Conservation (phyloP, 2,329 filamentous ascomycete species). For the Parafenestella ontariensis region DNA sequence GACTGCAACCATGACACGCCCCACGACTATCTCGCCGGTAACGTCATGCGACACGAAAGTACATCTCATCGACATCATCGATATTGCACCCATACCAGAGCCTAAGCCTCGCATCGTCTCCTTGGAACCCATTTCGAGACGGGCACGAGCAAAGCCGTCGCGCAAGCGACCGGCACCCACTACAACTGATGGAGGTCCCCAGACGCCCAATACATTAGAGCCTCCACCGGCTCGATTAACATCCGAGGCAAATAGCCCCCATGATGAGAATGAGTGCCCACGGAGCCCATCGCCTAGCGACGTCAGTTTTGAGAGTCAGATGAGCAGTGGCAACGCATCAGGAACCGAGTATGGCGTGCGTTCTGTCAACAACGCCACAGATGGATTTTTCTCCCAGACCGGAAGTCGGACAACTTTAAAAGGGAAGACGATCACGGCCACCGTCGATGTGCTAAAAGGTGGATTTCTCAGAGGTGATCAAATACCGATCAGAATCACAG, state of each 20-base stretch:
- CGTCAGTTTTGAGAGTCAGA: conserved; percentile 56
- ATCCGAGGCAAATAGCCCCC: conserved; percentile 26
- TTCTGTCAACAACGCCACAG: conserved; percentile 54
- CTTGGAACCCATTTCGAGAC: conserved; percentile 82
- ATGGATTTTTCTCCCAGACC: conserved; percentile 47
- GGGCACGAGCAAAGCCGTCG: conserved; percentile 65
- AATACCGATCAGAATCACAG: conserved; percentile 77
- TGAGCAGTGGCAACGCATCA: conserved; percentile 64
- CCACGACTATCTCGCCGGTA: conserved; percentile 82
- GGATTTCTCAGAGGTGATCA: conserved; percentile 87
- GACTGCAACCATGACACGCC: conserved; percentile 86
- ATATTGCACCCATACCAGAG: conserved; percentile 76
- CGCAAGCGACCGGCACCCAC: conserved; percentile 30
- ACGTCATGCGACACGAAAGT: conserved; percentile 82
- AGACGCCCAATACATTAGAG: conserved; percentile 26
- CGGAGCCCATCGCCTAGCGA: conserved; percentile 57
- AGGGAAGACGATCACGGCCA: conserved; percentile 81
- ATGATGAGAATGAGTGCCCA: conserved; percentile 44
- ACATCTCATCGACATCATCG: conserved; percentile 79
- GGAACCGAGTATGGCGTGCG: conserved; percentile 51
- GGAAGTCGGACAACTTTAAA: conserved; percentile 64
- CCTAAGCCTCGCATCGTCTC: conserved; percentile 85
- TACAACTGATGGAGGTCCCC: conserved; percentile 16
- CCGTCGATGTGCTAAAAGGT: conserved; percentile 79
- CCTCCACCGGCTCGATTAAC: conserved; percentile 25